Evolutionary conservation across 208 protist species (phyloP).

Genomic region (Endotrypanum monterogeii): DNA sequence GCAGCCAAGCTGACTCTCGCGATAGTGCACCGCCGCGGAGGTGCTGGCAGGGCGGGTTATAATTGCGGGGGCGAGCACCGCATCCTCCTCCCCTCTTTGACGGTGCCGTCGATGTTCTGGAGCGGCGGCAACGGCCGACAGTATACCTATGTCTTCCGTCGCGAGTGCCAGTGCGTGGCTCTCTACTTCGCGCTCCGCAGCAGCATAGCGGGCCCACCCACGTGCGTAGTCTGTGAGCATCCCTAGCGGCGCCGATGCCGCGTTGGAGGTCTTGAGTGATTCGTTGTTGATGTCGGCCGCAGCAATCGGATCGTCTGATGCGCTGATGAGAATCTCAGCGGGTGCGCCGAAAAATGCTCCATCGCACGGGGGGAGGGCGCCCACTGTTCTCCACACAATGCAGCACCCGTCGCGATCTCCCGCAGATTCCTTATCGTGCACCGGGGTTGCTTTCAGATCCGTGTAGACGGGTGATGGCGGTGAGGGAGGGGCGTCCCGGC

Average conservation of each 20-base stretch:
- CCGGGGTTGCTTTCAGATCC: neutral
- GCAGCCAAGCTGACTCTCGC: slow-evolving; percentile 15
- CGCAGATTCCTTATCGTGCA: neutral
- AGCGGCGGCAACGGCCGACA: slow-evolving; percentile 6
- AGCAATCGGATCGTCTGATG: neutral
- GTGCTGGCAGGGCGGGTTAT: slow-evolving; percentile 4
- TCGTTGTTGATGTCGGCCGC: neutral
- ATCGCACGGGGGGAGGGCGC: slow-evolving; percentile 30
- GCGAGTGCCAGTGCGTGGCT: slow-evolving; percentile 7
- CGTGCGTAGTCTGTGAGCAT: slow-evolving; percentile 26
- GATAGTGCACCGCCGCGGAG: slow-evolving; percentile 18
- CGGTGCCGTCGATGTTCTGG: neutral
- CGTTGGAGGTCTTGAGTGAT: neutral
- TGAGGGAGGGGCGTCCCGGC: neutral
- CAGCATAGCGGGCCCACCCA: slow-evolving; percentile 14
- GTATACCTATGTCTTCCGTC: slow-evolving; percentile 24
- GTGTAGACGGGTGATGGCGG: neutral
- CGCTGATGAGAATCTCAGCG: slow-evolving; percentile 6
- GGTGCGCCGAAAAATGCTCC: slow-evolving; percentile 21
- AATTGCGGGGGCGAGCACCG: neutral
- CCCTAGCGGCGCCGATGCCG: neutral
- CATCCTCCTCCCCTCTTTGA: neutral
- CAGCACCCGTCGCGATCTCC: neutral
- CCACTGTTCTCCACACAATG: neutral
- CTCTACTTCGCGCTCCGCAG: slow-evolving; percentile 13